Evolutionary conservation across 805 yeast species (phyloP).

Genomic region (Helenozyma rhizophorensis): DNA sequence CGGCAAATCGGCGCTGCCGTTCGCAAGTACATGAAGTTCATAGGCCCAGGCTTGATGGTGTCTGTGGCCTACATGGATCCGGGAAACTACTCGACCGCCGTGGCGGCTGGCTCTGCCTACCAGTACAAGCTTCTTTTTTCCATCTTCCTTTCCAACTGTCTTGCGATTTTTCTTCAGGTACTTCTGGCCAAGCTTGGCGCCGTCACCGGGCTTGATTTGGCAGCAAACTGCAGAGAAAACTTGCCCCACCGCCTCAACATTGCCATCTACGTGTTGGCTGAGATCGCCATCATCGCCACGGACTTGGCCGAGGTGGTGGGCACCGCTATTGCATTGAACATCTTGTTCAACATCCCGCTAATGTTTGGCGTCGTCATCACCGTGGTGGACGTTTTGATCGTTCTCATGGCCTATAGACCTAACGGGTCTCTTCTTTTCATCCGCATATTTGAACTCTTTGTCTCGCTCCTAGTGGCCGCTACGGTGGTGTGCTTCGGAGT

Average conservation of each 20-base stretch:
- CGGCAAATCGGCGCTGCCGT: slow-evolving; percentile 11
- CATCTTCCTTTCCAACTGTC: slow-evolving; percentile 70
- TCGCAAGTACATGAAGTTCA: slow-evolving; percentile 54
- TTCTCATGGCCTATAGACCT: slow-evolving; percentile 83
- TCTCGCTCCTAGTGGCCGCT: slow-evolving; percentile 68
- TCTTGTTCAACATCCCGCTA: slow-evolving; percentile 74
- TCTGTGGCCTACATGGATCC: slow-evolving; percentile 97
- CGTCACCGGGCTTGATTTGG: slow-evolving; percentile 90
- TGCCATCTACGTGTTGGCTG: slow-evolving; percentile 71
- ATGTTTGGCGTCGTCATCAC: slow-evolving; percentile 82
- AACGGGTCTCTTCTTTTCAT: slow-evolving; percentile 74
- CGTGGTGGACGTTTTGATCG: slow-evolving; percentile 78
- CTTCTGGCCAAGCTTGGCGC: slow-evolving; percentile 86
- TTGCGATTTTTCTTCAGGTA: slow-evolving; percentile 84
- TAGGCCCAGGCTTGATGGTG: slow-evolving; percentile 97
- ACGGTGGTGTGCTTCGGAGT: slow-evolving; percentile 84
- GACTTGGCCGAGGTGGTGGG: slow-evolving; percentile 97
- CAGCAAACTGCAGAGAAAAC: slow-evolving; percentile 78
- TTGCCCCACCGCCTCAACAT: slow-evolving; percentile 59
- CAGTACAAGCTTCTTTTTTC: slow-evolving; percentile 76
- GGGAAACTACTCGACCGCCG: slow-evolving; percentile 94
- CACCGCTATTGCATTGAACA: slow-evolving; percentile 90
- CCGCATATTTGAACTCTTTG: slow-evolving; percentile 77
- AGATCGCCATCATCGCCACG: slow-evolving; percentile 88
- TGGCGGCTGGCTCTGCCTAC: slow-evolving; percentile 87